Evolutionary conservation across 768 basidiomycete genomes (phyloP), one percentile per base, ranked within the genome.

Genomic region (Tulasnella sp.): DNA sequence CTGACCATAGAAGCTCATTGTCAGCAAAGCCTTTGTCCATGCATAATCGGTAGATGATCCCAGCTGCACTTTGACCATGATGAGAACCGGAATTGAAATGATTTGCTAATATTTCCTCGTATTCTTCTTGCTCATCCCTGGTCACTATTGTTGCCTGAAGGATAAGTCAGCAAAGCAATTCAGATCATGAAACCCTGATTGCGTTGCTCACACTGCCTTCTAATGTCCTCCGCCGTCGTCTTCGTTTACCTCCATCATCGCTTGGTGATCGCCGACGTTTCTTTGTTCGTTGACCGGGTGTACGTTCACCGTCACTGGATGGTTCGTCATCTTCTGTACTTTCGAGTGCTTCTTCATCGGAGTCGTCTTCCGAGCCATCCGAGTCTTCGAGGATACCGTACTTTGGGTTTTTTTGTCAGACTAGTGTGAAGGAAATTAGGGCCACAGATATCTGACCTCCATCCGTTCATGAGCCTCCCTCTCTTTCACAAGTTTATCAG

Each of bases 1-100:
- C 71, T 43, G 60, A 90, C 95, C 95, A 99, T 40, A 98, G 70
- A 5, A 92, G 72, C 64, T 98, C 90, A 60, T 90, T 88, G 64
- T 98, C 93, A 9, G 82, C 84, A 29, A 92, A 78, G 60, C 92
- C 90, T 7, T 96, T 73, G n/a, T 81, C 74, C 4, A 83, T 89
- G 8, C 92, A 88, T 3, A 99, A 77, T 56, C 88, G 72, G 64
- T 93, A 98, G 45, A 96, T 76, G 25, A 83, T 83, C 20, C 83
- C 82, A 8, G 91, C 79, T 5, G 87, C 89, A 59, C 87, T 88
- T 66, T 90, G 90, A 1, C 89, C 88, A 60, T 86, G 76, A 68
- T 78, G 87, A 40, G 87, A 84, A 32, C 95, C 95, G 15, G 77
- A 70, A 56, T 72, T 70, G 61, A 95, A 96, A 66, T 98, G 81